phyloP scores from a whole-genome alignment of 768 basidiomycete species.

The Tremella fuciformis region DNA sequence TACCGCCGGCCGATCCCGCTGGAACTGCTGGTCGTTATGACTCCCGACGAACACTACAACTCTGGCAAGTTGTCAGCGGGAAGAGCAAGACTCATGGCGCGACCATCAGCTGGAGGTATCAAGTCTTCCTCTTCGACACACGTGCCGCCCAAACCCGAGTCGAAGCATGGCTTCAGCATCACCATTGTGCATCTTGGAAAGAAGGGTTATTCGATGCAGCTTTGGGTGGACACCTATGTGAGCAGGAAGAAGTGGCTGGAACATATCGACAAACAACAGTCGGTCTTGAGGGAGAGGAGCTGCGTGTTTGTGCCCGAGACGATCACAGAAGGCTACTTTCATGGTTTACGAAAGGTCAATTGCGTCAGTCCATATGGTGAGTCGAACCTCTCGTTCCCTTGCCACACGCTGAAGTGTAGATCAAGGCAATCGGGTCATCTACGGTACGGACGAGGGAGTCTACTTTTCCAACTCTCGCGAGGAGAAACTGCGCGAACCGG shows the following conservation, averaged over 20 bases:
- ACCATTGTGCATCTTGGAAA: conserved; percentile 92
- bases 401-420: conserved; percentile 55
- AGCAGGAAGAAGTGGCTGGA: conserved; percentile 94
- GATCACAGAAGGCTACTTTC: conserved; percentile 84
- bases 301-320: conserved; percentile 78
- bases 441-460: conserved; percentile 96
- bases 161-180: conserved; percentile 83
- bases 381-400: conserved; percentile 51
- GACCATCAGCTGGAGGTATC: conserved; percentile 20
- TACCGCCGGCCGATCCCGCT: conserved; percentile 92
- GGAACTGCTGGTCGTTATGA: conserved; percentile 79
- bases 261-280: conserved; percentile 83
- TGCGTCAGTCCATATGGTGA: conserved; percentile 84
- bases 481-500: conserved; percentile 67
- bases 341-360: conserved; percentile 78
- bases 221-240: conserved; percentile 83
- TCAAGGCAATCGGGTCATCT: conserved; percentile 78
- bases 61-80: conserved; percentile 44
- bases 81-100: conserved; percentile 35
- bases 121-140: conserved; percentile 33
- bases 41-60: conserved; percentile 67
- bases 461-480: conserved; percentile 87
- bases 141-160: conserved; percentile 52
- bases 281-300: conserved; percentile 75
- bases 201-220: conserved; percentile 82